Conservation (phyloP, 139 green algal genomes). For the Eudorina sp. region DNA sequence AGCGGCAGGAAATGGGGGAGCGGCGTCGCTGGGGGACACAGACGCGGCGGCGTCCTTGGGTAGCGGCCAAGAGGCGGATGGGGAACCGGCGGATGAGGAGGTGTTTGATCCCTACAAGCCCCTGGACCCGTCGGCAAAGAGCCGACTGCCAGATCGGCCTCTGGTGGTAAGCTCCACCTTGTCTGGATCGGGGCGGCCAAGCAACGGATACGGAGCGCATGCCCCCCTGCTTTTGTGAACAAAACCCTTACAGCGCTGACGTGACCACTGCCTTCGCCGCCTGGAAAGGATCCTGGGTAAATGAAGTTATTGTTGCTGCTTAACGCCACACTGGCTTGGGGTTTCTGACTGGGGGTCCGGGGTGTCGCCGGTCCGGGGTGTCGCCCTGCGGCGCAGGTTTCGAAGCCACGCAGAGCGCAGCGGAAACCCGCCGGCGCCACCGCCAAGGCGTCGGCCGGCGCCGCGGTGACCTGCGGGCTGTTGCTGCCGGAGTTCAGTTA, state of each 20-base stretch:
- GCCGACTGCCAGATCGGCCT: conserved; percentile 72
- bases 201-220: too few relatives aligned
- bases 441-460: background rate
- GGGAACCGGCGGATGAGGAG: conserved; percentile 29
- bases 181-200: too few relatives aligned
- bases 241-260: too few relatives aligned
- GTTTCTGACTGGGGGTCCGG: too few relatives aligned
- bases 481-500: conserved; percentile 62
- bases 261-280: too few relatives aligned
- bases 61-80: background rate
- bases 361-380: too few relatives aligned
- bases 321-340: too few relatives aligned
- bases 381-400: background rate
- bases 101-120: conserved; percentile 82
- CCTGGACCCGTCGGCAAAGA: conserved; percentile 70
- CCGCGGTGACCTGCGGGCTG: conserved; percentile 5
- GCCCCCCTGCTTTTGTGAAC: too few relatives aligned
- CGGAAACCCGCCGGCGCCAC: background rate
- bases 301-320: too few relatives aligned
- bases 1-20: background rate
- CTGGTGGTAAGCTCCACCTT: conserved; percentile 68
- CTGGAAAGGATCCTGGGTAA: too few relatives aligned
- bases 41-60: background rate
- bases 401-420: background rate
- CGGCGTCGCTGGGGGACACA: too few relatives aligned